Evolutionary conservation across 805 yeast genomes (phyloP).

Genomic region (Metschnikowia lunata): DNA sequence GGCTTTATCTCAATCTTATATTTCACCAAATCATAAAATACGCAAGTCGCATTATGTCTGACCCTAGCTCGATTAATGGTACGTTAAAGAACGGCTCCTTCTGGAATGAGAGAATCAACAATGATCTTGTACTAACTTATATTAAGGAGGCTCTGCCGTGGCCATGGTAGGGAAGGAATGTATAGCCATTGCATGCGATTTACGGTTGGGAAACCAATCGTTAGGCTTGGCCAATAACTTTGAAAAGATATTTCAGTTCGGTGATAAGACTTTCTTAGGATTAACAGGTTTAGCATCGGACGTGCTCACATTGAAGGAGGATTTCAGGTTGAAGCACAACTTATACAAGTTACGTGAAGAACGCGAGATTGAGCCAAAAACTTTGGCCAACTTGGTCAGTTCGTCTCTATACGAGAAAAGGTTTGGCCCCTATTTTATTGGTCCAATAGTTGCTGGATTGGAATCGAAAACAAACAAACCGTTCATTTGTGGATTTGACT

Average conservation of each 20-base stretch:
- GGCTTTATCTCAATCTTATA: too few species aligned
- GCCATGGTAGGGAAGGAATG: constrained; percentile 99
- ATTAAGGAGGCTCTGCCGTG: constrained; percentile 90
- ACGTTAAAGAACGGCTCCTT: constrained; percentile 20
- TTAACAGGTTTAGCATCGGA: constrained; percentile 95
- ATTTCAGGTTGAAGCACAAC: constrained; percentile 79
- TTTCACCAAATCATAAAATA: too few species aligned
- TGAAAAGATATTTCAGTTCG: constrained; percentile 85
- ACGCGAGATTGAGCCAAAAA: constrained; percentile 85
- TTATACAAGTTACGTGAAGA: constrained; percentile 89
- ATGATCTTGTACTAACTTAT: constrained; percentile 8
- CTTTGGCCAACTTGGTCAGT: constrained; percentile 88
- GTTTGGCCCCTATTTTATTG: constrained; percentile 94
- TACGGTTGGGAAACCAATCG: constrained; percentile 90
- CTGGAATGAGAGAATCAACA: not conserved
- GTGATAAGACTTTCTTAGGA: constrained; percentile 77
- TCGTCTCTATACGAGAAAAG: constrained; percentile 86
- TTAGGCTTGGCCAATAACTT: constrained; percentile 88
- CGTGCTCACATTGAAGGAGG: constrained; percentile 78
- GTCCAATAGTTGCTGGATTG: constrained; percentile 95
- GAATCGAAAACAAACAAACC: constrained; percentile 80
- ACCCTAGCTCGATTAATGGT: constrained; percentile 75
- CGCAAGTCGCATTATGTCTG: constrained; percentile 44
- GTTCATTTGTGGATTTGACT: constrained; percentile 91
- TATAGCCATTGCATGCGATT: constrained; percentile 94